Evolutionary conservation across 768 basidiomycete genomes (phyloP).

Genomic region (Collybia nuda): DNA sequence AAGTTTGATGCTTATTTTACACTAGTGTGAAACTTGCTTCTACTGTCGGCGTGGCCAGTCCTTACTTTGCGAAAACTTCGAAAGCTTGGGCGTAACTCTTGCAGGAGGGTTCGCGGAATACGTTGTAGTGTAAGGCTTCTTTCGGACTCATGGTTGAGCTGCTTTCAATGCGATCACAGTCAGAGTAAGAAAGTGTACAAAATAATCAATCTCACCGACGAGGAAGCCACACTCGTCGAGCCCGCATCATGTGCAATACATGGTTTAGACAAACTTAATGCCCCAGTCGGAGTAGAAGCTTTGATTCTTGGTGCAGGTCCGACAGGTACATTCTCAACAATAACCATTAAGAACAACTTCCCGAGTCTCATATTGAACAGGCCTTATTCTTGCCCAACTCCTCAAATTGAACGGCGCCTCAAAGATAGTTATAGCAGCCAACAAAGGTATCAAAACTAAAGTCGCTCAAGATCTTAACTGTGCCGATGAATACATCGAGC

Average conservation of each 20-base stretch:
- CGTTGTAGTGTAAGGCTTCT: slow-evolving; percentile 55
- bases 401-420: slow-evolving; percentile 74
- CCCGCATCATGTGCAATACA: slow-evolving; percentile 81
- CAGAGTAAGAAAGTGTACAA: slow-evolving; percentile 69
- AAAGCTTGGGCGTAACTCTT: slow-evolving; percentile 58
- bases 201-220: slow-evolving; percentile 72
- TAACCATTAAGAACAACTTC: neutral
- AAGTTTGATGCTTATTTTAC: neutral
- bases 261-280: slow-evolving; percentile 71
- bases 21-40: slow-evolving; percentile 54
- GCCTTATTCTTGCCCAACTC: slow-evolving; percentile 74
- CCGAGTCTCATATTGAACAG: slow-evolving; percentile 19
- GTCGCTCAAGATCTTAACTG: slow-evolving; percentile 68
- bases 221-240: slow-evolving; percentile 75
- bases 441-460: slow-evolving; percentile 78
- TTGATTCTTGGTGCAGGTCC: slow-evolving; percentile 76
- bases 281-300: slow-evolving; percentile 70
- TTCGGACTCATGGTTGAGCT: neutral
- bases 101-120: slow-evolving; percentile 79
- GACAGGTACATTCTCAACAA: slow-evolving; percentile 40
- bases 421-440: slow-evolving; percentile 69
- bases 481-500: slow-evolving; percentile 73
- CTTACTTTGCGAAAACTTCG: slow-evolving; percentile 71
- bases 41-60: slow-evolving; percentile 72
- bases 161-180: slow-evolving; percentile 28